Conservation (phyloP, 139 green algal genomes). For the Chlorella vulgaris region DNA sequence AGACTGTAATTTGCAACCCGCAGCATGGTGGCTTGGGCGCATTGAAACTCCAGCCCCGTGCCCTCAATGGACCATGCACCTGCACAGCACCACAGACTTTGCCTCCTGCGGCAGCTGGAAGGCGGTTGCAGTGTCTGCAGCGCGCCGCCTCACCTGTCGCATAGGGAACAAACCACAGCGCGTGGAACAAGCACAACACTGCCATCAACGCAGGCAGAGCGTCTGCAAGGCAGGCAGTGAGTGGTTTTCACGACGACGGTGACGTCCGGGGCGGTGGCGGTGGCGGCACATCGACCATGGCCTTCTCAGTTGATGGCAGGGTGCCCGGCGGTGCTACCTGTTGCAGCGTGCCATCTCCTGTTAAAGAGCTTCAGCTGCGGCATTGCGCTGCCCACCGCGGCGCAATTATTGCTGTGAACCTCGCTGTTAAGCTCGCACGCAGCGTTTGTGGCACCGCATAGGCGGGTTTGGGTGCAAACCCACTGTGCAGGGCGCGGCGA, state of each 20-base stretch:
- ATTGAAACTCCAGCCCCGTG: slow-evolving; percentile 11
- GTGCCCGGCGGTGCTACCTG: too few species aligned
- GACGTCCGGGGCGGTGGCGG: not conserved
- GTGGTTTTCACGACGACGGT: not conserved
- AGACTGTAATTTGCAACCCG: slow-evolving; percentile 7
- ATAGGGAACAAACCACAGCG: slow-evolving; percentile 21
- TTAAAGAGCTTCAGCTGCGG: slow-evolving; percentile 14
- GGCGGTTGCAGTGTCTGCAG: too few species aligned
- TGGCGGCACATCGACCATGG: not conserved
- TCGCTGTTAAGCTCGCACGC: not conserved
- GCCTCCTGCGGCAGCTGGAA: too few species aligned
- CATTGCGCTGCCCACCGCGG: not conserved
- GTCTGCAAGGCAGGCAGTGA: not conserved
- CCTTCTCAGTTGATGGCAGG: too few species aligned
- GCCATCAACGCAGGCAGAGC: slow-evolving; percentile 5
- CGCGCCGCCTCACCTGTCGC: too few species aligned
- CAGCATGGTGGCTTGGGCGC: slow-evolving; percentile 9
- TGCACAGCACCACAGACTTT: too few species aligned
- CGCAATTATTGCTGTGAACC: not conserved
- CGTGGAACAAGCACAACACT: slow-evolving; percentile 13
- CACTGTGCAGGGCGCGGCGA: too few species aligned
- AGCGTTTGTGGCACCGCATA: too few species aligned
- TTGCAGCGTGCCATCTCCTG: slow-evolving; percentile 17
- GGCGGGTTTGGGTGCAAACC: too few species aligned
- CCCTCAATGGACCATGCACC: slow-evolving; percentile 4